Percentiles rank a stretch among this genome's conserved stretches.
Evolutionary conservation across 257 asterid genomes (phyloP).

Genomic region (Fraxinus americana): DNA sequence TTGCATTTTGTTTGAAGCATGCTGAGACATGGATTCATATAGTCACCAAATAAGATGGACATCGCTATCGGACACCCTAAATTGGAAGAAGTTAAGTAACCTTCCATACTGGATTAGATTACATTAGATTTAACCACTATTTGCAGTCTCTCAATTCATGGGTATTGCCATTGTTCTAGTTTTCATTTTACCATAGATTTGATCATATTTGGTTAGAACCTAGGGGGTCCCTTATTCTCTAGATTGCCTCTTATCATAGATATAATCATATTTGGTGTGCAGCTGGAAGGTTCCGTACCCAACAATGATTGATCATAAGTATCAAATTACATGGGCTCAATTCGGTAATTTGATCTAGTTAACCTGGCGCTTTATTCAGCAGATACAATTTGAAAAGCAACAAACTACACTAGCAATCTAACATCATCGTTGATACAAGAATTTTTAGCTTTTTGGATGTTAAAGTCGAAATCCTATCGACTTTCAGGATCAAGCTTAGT

Average conservation of each 20-base stretch:
- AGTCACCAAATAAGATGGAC: background rate
- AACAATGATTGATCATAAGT: background rate
- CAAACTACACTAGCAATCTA: background rate
- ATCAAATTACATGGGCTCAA: background rate
- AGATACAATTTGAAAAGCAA: background rate
- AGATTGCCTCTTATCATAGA: background rate
- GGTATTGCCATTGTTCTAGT: background rate
- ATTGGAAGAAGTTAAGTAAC: background rate
- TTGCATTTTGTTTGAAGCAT: slow-evolving; percentile 8
- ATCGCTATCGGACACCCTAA: background rate
- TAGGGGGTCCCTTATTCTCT: background rate
- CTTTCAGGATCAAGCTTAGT: background rate
- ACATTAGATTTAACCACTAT: background rate
- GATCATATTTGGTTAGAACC: background rate
- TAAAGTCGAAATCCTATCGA: background rate
- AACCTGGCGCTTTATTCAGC: slow-evolving; percentile 2
- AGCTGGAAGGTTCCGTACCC: background rate
- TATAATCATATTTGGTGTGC: background rate
- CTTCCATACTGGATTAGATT: background rate
- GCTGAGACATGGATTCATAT: background rate
- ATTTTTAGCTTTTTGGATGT: background rate
- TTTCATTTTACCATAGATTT: background rate
- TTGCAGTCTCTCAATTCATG: background rate
- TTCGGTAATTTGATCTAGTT: background rate
- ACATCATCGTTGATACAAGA: background rate